phyloP scores from a whole-genome alignment of 345 rosid genomes.

The Salix exigua region DNA sequence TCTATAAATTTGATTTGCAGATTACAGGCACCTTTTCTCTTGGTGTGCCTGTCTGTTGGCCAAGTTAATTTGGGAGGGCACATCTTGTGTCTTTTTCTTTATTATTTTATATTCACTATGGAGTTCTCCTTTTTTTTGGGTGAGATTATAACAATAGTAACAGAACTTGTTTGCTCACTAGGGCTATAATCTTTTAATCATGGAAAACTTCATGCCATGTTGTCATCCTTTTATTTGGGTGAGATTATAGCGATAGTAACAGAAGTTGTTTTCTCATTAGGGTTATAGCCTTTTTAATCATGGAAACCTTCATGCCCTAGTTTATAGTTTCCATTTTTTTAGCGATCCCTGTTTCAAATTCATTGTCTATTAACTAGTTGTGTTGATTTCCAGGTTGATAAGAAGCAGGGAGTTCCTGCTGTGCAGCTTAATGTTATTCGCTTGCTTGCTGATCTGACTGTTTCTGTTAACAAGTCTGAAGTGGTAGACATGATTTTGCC shows the following conservation, averaged over 20 bases:
- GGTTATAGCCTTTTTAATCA: constrained; percentile 2
- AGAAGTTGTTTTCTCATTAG: constrained; percentile 2
- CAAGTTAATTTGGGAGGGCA: not conserved
- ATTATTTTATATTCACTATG: not conserved
- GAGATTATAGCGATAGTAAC: not conserved
- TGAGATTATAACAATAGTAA: not conserved
- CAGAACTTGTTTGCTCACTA: constrained; percentile 2
- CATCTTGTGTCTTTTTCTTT: not conserved
- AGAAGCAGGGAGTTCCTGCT: constrained; percentile 65
- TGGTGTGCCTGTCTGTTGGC: not conserved
- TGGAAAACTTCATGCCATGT: not conserved
- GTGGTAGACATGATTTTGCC: constrained; percentile 98
- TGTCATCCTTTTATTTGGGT: not conserved
- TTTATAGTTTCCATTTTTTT: not conserved
- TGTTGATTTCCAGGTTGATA: constrained; percentile 65
- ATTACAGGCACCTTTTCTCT: not conserved
- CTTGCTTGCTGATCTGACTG: constrained; percentile 89
- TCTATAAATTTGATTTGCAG: not conserved
- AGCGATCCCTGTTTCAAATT: not conserved
- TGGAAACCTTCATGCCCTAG: not conserved
- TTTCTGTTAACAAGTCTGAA: constrained; percentile 85
- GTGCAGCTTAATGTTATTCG: constrained; percentile 86
- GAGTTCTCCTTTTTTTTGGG: not conserved
- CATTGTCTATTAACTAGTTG: not conserved
- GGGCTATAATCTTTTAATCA: constrained; percentile 1